Base-by-base conservation (phyloP, 306 rosid species). In the Cicer judaicum region DNA sequence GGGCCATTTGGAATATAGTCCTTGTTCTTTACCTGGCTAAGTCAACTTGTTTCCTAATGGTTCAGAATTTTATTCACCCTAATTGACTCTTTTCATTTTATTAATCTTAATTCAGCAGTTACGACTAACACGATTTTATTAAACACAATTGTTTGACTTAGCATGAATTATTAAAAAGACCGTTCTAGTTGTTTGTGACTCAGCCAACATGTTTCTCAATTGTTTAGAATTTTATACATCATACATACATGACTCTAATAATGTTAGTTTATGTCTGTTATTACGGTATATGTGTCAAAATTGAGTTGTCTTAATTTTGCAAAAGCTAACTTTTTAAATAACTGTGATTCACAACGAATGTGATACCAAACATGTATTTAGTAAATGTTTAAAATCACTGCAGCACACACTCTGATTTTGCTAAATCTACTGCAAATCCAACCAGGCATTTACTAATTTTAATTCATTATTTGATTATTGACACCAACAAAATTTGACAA, bases 31-130 rank as follows among this genome's bases (percentile, higher is more conserved):
- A 7, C 15, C 24, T 52, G 21, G 24, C 10, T 52, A 7, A 14
- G 10, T 52, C 2, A 78, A 21, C 6, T 10, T 50, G 49, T 46
- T 41, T 39, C 36, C 12, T 69, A 10, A 8, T 4, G 11, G 5
- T 74, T 59, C 47, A 24, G 10, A n/a, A 11, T 14, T 39, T 48
- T 49, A 24, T 14, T 38, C 36, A 47, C 57, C 11, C 12, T 65
- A n/a, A 14, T 11, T 10, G 53, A 74, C 50, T 64, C 64, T 57
- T 57, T 24, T 57, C 64, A 57, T 57, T 57, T 10, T 11, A 57
- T 57, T 19, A 55, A 55, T 55, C 36, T 55, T 55, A 55, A 55
- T 19, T 19, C 3, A 19, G 11, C 2, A 55, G 62, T 55, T 55
- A 9, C 18, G 62, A 9, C 62, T 55, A 55, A 21, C 62, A 55